phyloP scores from a whole-genome alignment of 192 early-diverging fungal genomes.

The Umbelopsis isabellina region DNA sequence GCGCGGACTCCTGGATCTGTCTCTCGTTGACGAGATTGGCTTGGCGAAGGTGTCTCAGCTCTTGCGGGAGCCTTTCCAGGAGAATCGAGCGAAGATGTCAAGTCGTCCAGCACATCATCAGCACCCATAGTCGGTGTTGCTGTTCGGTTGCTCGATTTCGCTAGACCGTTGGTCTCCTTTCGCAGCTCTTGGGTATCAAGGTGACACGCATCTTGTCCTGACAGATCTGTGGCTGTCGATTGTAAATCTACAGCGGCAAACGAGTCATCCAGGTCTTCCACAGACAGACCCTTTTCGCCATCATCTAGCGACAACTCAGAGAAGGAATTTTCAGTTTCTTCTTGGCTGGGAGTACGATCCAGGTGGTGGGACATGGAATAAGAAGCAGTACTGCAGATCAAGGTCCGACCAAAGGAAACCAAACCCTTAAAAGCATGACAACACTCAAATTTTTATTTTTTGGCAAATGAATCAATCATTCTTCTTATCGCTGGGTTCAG shows the following conservation, averaged over 20 bases:
- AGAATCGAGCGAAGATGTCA: conserved; percentile 12
- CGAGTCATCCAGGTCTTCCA: not conserved
- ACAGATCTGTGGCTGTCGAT: not conserved
- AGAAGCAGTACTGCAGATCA: not conserved
- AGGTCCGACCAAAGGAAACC: not conserved
- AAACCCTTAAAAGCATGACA: conserved; percentile 9
- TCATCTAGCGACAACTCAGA: conserved; percentile 3
- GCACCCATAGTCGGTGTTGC: not conserved
- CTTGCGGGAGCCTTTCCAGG: conserved; percentile 3
- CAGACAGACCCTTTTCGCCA: not conserved
- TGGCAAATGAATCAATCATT: conserved; percentile 1
- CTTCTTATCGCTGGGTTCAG: conserved; percentile 4
- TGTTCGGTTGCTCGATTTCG: not conserved
- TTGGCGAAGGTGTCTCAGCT: not conserved
- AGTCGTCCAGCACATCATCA: conserved; percentile 34
- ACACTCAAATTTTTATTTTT: conserved; percentile 9
- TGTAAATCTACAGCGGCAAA: conserved; percentile 8
- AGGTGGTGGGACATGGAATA: conserved; percentile 15
- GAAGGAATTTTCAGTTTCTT: conserved; percentile 15
- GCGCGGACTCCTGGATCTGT: not conserved
- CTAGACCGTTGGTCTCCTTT: not conserved
- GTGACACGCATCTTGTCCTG: not conserved
- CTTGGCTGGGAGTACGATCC: conserved; percentile 2
- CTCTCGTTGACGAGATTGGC: conserved; percentile 8
- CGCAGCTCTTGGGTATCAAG: not conserved